A percentile compares a stretch with the other conserved stretches of the same genome.
These are phyloP conservation scores for Aurantiochytrium sp. DNA, from an alignment of 108 stramenopile species.

Conservation along the genomic window DNA sequence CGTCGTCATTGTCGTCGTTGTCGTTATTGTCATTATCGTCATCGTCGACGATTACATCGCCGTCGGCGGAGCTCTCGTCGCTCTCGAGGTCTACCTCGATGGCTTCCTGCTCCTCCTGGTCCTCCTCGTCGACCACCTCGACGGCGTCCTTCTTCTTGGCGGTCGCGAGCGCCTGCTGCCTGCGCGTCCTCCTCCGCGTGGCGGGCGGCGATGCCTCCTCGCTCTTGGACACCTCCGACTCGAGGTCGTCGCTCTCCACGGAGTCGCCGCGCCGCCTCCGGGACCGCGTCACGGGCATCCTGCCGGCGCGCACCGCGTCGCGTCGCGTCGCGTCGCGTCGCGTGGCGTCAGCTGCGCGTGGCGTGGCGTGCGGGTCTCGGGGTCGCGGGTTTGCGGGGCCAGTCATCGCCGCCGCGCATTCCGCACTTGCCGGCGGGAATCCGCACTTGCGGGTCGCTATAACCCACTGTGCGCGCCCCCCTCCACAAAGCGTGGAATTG, in stretches of 20 bases:
- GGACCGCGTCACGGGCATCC: not conserved
- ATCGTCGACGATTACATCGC: not conserved
- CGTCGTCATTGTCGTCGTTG: not conserved
- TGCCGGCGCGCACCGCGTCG: not conserved
- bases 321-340: too few species aligned
- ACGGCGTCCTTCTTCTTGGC: not conserved
- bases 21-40: not conserved
- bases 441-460: too few species aligned
- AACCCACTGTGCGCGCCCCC: too few species aligned
- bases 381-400: too few species aligned
- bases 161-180: not conserved
- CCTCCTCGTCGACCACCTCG: not conserved
- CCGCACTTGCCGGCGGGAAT: too few species aligned
- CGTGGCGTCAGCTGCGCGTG: too few species aligned
- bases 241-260: not conserved
- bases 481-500: too few species aligned
- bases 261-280: not conserved
- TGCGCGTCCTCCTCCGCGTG: not conserved
- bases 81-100: not conserved
- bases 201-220: not conserved
- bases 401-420: too few species aligned
- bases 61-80: not conserved
- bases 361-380: not conserved
- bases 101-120: not conserved
- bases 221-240: not conserved